Percentiles rank a stretch among this genome's conserved stretches.
Conservation (phyloP, 1,284 basidiomycete genomes). For the Leccinum variabile region DNA sequence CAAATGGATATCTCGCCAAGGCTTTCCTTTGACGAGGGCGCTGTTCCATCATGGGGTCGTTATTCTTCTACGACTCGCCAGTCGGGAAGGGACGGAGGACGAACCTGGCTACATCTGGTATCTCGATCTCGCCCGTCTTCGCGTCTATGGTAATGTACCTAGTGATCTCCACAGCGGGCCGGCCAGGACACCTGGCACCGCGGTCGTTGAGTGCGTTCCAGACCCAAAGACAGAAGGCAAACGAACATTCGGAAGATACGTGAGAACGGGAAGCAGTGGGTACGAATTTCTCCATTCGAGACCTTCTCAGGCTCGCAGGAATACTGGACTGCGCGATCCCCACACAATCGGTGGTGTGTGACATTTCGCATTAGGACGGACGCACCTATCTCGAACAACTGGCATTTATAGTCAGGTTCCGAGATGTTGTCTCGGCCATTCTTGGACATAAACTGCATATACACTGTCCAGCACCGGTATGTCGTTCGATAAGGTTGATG, state of each 20-base stretch:
- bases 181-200: slow-evolving; percentile 55
- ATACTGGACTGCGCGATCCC: slow-evolving; percentile 46
- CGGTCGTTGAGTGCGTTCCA: slow-evolving; percentile 7
- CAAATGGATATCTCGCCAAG: slow-evolving; percentile 49
- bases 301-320: slow-evolving; percentile 49
- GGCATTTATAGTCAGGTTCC: slow-evolving; percentile 40
- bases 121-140: slow-evolving; percentile 60
- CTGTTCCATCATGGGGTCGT: slow-evolving; percentile 32
- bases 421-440: neutral
- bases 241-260: slow-evolving; percentile 71
- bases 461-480: neutral
- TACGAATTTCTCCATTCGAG: slow-evolving; percentile 34
- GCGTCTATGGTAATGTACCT: slow-evolving; percentile 54
- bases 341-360: slow-evolving; percentile 10
- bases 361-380: slow-evolving; percentile 3
- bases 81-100: slow-evolving; percentile 20
- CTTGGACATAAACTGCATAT: slow-evolving; percentile 13
- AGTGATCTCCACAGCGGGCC: slow-evolving; percentile 72
- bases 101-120: slow-evolving; percentile 50
- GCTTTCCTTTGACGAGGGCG: slow-evolving; percentile 48
- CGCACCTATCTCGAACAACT: slow-evolving; percentile 58
- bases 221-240: neutral
- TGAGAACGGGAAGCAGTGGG: slow-evolving; percentile 68
- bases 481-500: slow-evolving; percentile 1
- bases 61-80: slow-evolving; percentile 2